Evolutionary conservation across 2,329 filamentous ascomycete genomes (phyloP).

Genomic region (Mycocentrospora acerina): DNA sequence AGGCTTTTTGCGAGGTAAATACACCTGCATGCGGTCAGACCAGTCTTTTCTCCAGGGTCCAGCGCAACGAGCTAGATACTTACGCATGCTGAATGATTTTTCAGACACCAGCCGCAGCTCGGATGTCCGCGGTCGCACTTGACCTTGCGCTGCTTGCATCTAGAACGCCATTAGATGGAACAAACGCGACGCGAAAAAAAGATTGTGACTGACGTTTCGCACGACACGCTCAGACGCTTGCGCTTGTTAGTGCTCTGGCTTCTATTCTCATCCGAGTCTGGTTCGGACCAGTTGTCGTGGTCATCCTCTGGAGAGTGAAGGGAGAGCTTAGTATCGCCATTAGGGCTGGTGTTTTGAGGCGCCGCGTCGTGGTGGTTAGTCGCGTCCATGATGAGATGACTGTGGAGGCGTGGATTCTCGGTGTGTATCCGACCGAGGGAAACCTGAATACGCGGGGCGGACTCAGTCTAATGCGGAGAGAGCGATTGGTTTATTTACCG

Average conservation of each 20-base stretch:
- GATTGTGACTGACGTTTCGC: constrained; percentile 56
- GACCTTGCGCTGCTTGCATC: constrained; percentile 75
- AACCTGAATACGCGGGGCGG: too few species aligned
- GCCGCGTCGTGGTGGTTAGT: constrained; percentile 19
- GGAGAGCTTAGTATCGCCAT: constrained; percentile 32
- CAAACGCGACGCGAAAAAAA: too few species aligned
- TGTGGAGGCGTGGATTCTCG: too few species aligned
- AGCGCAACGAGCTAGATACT: constrained; percentile 9
- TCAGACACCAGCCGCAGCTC: constrained; percentile 70
- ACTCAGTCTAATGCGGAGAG: too few species aligned
- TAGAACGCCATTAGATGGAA: too few species aligned
- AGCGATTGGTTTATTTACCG: constrained; percentile 17
- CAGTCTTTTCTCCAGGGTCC: background rate
- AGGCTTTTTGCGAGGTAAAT: constrained; percentile 70
- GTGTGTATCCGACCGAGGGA: too few species aligned
- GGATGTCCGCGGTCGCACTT: constrained; percentile 70
- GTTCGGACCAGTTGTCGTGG: constrained; percentile 35
- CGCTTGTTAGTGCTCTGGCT: constrained; percentile 46
- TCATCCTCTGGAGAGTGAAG: constrained; percentile 38
- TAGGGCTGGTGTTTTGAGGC: constrained; percentile 32
- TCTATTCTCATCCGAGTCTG: constrained; percentile 41
- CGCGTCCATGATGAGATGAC: constrained; percentile 30
- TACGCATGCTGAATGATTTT: constrained; percentile 64
- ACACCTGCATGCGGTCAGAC: constrained; percentile 45
- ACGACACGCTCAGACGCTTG: constrained; percentile 56